Conservation (phyloP, 1,284 basidiomycete genomes). For the Trametes hirsuta region DNA sequence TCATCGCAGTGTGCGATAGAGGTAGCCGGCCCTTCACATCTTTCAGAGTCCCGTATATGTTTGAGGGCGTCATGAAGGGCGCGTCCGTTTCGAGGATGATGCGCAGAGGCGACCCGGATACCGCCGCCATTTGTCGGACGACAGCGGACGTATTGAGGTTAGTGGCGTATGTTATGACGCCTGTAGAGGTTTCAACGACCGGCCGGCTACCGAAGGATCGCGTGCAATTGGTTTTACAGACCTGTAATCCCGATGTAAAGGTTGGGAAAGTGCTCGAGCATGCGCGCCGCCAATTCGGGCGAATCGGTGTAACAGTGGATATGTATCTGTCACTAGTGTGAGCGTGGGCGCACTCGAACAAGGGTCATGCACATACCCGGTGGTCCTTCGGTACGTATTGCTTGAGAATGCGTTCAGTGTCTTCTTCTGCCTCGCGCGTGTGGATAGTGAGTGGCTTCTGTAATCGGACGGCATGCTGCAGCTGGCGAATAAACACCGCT, state of each 20-base stretch:
- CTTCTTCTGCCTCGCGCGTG: conserved; percentile 79
- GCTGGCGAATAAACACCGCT: conserved; percentile 66
- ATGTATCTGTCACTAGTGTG: conserved; percentile 56
- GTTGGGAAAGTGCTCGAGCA: conserved; percentile 79
- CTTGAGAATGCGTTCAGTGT: conserved; percentile 77
- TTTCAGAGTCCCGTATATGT: conserved; percentile 62
- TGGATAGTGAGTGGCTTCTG: conserved; percentile 80
- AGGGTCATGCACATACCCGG: conserved; percentile 43
- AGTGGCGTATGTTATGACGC: conserved; percentile 76
- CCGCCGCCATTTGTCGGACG: conserved; percentile 52
- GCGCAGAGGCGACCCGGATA: conserved; percentile 43
- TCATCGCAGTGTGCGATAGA: conserved; percentile 76
- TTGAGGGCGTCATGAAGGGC: conserved; percentile 81
- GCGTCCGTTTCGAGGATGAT: conserved; percentile 84
- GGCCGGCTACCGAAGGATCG: not conserved
- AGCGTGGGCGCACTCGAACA: too few relatives aligned
- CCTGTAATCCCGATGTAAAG: conserved; percentile 82
- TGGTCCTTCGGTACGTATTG: conserved; percentile 70
- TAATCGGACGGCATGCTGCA: conserved; percentile 64
- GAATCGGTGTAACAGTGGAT: conserved; percentile 84
- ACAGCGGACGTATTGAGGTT: conserved; percentile 70
- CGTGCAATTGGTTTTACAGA: conserved; percentile 26
- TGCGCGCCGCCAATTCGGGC: conserved; percentile 66
- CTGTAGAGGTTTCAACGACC: conserved; percentile 37
- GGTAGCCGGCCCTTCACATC: conserved; percentile 63